These are phyloP conservation scores for Skeletonema marinoi DNA, from an alignment of 108 stramenopile species.

Conservation along the genomic window DNA sequence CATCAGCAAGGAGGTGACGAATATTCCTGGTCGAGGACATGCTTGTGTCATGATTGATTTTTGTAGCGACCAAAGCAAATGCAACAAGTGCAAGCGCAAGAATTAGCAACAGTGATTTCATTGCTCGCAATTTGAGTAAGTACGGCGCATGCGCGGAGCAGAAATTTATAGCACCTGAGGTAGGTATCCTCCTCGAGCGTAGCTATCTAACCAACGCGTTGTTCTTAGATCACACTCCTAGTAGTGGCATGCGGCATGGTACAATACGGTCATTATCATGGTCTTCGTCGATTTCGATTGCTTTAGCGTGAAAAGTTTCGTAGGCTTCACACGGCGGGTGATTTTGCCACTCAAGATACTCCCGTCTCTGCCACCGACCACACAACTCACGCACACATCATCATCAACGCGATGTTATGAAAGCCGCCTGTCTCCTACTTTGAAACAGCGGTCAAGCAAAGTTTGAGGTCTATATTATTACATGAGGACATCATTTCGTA, in stretches of 20 bases:
- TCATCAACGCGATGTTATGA: background rate
- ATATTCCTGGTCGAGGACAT: background rate
- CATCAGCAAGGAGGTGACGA: background rate
- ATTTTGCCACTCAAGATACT: background rate
- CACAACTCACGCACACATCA: background rate
- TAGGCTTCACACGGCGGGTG: background rate
- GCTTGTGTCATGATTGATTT: background rate
- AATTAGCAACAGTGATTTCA: background rate
- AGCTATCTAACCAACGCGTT: too few relatives aligned
- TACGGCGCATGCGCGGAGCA: too few relatives aligned
- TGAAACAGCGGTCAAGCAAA: background rate
- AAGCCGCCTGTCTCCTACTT: background rate
- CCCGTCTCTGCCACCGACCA: background rate
- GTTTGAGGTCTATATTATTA: background rate
- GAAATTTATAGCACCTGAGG: too few relatives aligned
- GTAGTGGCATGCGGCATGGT: too few relatives aligned
- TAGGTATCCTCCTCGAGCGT: background rate
- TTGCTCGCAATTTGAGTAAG: background rate
- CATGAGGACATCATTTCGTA: background rate
- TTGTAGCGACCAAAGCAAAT: background rate
- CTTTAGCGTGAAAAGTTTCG: background rate
- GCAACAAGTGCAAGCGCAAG: background rate
- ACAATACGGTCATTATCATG: too few relatives aligned
- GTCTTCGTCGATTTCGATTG: too few relatives aligned
- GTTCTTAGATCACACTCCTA: too few relatives aligned